Evolutionary conservation across 2,329 filamentous ascomycete genomes (phyloP), one percentile per base, ranked within the genome.

Genomic region (Monilinia polystroma): DNA sequence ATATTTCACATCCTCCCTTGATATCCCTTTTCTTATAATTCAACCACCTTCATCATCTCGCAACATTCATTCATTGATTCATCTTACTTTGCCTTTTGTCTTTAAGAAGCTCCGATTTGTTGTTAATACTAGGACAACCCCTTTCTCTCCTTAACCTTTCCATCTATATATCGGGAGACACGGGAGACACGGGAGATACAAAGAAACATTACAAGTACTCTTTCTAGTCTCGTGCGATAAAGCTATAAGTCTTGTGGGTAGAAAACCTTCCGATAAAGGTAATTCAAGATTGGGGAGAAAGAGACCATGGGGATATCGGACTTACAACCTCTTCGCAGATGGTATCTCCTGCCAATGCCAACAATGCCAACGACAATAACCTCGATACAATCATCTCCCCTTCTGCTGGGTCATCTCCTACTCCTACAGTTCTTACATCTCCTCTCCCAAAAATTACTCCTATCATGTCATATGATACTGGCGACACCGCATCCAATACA

Each of bases 401-500:
- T 18, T 47, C 62, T 16, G 32, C 11, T 10, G 54, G 47, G 20
- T n/a, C 23, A 32, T 60, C 57, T 41, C 32, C 43, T 32, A 52
- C 18, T 26, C 20, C 54, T 38, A 41, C 55, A 52, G 1, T 26
- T 20, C 23, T 35, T 41, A 5, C 35, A 11, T 14, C 43, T 53
- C 45, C 53, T n/a, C 32, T 26, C 14, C 55, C 55, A 53, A 38
- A 51, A 1, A 56, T 60, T 12, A 59, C 51, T 29, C 63, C 51
- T 38, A 32, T 43, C 49, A 26, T 49, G 38, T 60, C 54, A 29
- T 60, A 41, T 29, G 43, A 43, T 45, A 60, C 35, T 29, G 35
- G 18, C 23, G 29, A 26, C n/a, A 68, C 45, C 8, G 47, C 62
- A 35, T 63, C 66, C 38, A 54, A 55, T 6, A 63, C 68, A 10